Base-by-base conservation (phyloP, 495 filamentous ascomycete species). In the Penicillium daleae region DNA sequence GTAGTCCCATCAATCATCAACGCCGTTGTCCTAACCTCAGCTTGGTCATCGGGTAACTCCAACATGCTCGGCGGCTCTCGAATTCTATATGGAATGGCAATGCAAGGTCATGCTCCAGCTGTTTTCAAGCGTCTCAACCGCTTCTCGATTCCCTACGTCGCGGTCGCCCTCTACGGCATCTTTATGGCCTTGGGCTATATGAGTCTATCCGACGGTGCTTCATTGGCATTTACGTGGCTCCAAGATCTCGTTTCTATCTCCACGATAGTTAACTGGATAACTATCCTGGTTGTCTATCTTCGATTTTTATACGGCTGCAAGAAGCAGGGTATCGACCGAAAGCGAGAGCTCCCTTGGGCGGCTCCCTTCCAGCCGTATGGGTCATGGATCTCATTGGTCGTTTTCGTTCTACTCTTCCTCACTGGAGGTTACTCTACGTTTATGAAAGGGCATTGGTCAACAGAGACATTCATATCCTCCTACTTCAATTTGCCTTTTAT, bases 111-210 rank as follows among this genome's bases (percentile, higher is more conserved):
- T 33, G 78, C 78, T 0, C 78, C 80, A 0, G 66, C 61, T 0
- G 48, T 79, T 39, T 78, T 88, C 64, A 74, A 82, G 26, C 71
- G 77, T 5, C 85, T 83, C n/a, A 89, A 82, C 57, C 82, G 80
- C 10, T 84, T 83, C 71, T 85, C 85, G 35, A 83, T 87, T 17
- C 86, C 87, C 1, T 87, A 83, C 57, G 75, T 80, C 39, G 82
- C 86, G 0, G 64, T 80, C 13, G 62, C 82, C 21, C 81, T 85
- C 40, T 74, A 78, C 6, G 73, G 57, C 1, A 66, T 74, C 4
- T 85, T 86, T 67, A 82, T 83, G 75, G 75, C 79, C 17, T 72
- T 89, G 3, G 82, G 82, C 35, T 89, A 86, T 58, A 82, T 89
- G 74, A 83, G 74, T 48, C 69, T 87, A 0, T 81, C 78, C 17